A percentile compares a stretch with the other conserved stretches of the same genome.
phyloP scores from a whole-genome alignment of 768 basidiomycete genomes.

The Boletus huronensis region DNA sequence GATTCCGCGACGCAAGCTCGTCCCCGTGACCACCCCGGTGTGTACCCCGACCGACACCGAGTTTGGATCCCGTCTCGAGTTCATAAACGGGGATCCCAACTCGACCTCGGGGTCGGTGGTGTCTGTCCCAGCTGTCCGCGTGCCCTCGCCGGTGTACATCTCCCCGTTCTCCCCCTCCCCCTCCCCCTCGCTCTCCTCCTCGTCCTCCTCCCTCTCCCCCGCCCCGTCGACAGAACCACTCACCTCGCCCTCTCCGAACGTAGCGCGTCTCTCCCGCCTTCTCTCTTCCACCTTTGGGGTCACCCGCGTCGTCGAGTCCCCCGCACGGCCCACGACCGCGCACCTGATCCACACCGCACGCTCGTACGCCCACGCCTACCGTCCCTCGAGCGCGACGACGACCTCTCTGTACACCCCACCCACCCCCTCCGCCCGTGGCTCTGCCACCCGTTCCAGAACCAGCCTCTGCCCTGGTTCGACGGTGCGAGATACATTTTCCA shows the following conservation, averaged over 20 bases:
- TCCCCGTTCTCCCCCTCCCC: slow-evolving; percentile 19
- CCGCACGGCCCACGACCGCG: slow-evolving; percentile 14
- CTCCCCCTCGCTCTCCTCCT: slow-evolving; percentile 8
- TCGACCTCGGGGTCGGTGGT: neutral
- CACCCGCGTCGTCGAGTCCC: slow-evolving; percentile 1
- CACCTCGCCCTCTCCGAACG: neutral
- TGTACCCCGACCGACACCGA: slow-evolving; percentile 21
- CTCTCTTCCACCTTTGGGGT: slow-evolving; percentile 21
- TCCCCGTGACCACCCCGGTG: slow-evolving; percentile 16
- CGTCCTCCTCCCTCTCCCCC: slow-evolving; percentile 12
- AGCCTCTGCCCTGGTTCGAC: slow-evolving; percentile 6
- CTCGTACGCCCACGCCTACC: slow-evolving; percentile 14
- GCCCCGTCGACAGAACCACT: slow-evolving; percentile 16
- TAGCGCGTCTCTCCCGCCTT: slow-evolving; percentile 19
- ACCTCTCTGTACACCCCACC: slow-evolving; percentile 18
- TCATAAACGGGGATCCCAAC: neutral
- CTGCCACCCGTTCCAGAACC: slow-evolving; percentile 14
- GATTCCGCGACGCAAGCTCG: slow-evolving; percentile 12
- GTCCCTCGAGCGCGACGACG: slow-evolving; percentile 7
- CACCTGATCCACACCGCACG: slow-evolving; percentile 17
- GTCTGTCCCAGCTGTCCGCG: slow-evolving; percentile 11
- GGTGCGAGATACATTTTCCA: slow-evolving; percentile 21
- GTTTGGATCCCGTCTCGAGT: slow-evolving; percentile 14
- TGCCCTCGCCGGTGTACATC: slow-evolving; percentile 23
- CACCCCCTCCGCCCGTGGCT: neutral